Evolutionary conservation across 495 filamentous ascomycete genomes (phyloP), one percentile per base, ranked within the genome.

Genomic region (Terfezia claveryi): DNA sequence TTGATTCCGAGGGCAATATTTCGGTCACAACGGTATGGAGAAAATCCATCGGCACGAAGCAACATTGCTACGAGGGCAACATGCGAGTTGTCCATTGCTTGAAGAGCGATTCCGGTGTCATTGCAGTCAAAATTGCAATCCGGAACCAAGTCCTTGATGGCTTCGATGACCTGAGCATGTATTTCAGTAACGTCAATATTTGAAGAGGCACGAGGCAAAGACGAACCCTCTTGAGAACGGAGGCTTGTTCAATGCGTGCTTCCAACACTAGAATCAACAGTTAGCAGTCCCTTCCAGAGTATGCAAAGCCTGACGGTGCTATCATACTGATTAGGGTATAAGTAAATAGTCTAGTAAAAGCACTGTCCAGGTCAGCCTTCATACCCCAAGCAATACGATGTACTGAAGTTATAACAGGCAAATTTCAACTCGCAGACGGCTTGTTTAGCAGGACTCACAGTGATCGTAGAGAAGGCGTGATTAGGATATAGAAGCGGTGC

Each of bases 41-140:
- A 86, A 76, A 99, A 99, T 57, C 79, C 79, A 64, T 96, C 91
- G 37, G 87, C 81, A 72, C 88, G 89, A 67, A 99, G 82, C 74
- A 93, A 78, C 92, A 99, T 96, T 56, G 91, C 93, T 38, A 98
- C 91, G 50, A 99, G 83, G 53, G 91, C 91, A 67, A 99, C 91
- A 73, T 99, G 91, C 56, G 88, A 94, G 76, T 94, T 99, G 74
- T 99, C 91, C 92, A 99, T 99, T 62, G 91, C 91, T 72, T 99
- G 91, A 36, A 99, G 82, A 53, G 87, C 87, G 68, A 99, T 89
- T 53, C 91, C 91, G 59, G 85, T 85, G 77, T 99, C 91, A 82
- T 96, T 99, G 82, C 92, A 99, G 74, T 99, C 91, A 72, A 99
- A 99, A 73, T 99, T 99, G 79, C 92, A 96, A 73, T 96, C 89